Percentiles rank a stretch among this genome's conserved stretches.
Conservation (phyloP, 179 eudicot genomes). For the Drosera spatulata region DNA sequence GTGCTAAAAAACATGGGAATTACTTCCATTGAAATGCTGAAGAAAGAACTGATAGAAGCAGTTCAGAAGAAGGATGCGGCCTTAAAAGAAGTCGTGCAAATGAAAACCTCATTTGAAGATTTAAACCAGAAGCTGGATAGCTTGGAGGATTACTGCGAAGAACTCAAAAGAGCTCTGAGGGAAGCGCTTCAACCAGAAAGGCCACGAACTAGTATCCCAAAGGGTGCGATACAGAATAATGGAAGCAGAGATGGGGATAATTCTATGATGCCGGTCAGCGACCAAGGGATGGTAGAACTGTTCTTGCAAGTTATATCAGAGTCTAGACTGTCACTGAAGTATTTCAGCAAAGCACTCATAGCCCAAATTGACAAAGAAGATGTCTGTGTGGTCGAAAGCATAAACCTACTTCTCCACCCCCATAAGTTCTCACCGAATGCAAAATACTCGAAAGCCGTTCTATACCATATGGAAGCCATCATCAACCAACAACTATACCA, state of each 20-base stretch:
- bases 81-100: constrained; percentile 47
- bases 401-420: constrained; percentile 67
- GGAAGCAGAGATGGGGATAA: constrained; percentile 18
- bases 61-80: constrained; percentile 71
- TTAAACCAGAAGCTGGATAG: constrained; percentile 52
- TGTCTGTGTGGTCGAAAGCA: constrained; percentile 33
- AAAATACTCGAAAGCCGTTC: constrained; percentile 54
- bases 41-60: constrained; percentile 57
- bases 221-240: constrained; percentile 18
- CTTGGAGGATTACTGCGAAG: constrained; percentile 73
- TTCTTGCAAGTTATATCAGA: constrained; percentile 90
- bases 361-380: constrained; percentile 56
- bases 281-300: constrained; percentile 86
- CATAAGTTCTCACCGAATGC: constrained; percentile 53
- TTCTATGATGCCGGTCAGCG: constrained; percentile 54
- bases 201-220: constrained; percentile 16
- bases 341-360: constrained; percentile 63
- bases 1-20: constrained; percentile 23
- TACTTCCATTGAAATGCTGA: constrained; percentile 42
- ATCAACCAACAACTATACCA: constrained; percentile 70
- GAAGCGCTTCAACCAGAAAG: constrained; percentile 32
- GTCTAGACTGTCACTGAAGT: constrained; percentile 70
- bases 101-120: constrained; percentile 73
- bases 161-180: constrained; percentile 56
- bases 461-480: constrained; percentile 78